Evolutionary conservation across 208 protist species (phyloP), one percentile per base, ranked within the genome.

Genomic region (Leishmania mexicana): DNA sequence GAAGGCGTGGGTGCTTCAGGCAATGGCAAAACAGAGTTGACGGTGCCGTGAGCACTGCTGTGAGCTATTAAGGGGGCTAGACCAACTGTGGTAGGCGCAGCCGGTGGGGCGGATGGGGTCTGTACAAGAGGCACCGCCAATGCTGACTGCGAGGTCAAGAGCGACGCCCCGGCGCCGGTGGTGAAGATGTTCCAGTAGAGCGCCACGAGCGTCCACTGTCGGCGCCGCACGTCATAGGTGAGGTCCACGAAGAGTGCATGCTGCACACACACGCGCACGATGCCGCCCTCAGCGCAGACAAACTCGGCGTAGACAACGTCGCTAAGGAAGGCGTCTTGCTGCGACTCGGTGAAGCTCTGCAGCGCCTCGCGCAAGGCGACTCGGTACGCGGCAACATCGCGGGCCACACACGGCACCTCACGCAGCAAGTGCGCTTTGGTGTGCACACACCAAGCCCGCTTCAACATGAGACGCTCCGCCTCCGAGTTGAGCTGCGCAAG

Each of bases 341-440:
- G 75, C 11, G 71, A 3, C 3, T 58, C 64, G 5, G 80, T 53
- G 11, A 79, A 80, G 40, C 64, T 54, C 24, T 81, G 78, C 35
- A 85, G 79, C 2, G 73, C 35, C 13, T 85, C 71, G 38, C 60
- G 70, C 57, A 92, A 80, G 31, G 53, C 70, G 7, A 65, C 35
- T 6, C 42, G 75, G 42, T 76, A 81, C 11, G 28, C 35, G 49
- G 80, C 70, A 5, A 88, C 81, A 24, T 83, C 78, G 17, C 79
- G 79, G 28, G 87, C 64, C 4, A 95, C 76, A 13, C 81, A 74
- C 21, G 92, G 90, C 78, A 86, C 73, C 80, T 94, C 89, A 2
- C 83, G 84, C 67, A 97, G 77, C 13, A 97, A 79, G 58, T 90
- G 84, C 6, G 85, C 87, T 77, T 93, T 94, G 67, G 89, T 93